Percentiles rank a stretch among this genome's conserved stretches.
These are phyloP conservation scores for Cyanodermella asteris DNA, from an alignment of 2,329 filamentous ascomycete genomes.

Conservation along the genomic window DNA sequence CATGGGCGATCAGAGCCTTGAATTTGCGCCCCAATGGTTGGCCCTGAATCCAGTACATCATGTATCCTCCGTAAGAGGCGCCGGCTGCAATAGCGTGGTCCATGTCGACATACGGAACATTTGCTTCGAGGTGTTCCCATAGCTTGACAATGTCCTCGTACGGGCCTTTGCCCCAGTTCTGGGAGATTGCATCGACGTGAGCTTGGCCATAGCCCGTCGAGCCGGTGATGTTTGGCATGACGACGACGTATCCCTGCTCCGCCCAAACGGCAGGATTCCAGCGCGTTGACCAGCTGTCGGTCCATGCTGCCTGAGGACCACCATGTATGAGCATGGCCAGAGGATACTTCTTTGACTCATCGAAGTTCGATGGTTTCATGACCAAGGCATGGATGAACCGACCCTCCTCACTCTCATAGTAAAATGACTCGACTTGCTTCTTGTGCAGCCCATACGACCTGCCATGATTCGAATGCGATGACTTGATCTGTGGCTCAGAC, in stretches of 20 bases:
- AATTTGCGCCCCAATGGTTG: constrained; percentile 26
- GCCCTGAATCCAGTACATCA: constrained; percentile 19
- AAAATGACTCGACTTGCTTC: constrained; percentile 4
- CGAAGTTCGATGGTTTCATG: constrained; percentile 25
- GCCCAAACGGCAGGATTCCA: constrained; percentile 29
- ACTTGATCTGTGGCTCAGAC: background rate
- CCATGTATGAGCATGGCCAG: constrained; percentile 32
- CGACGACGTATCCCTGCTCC: constrained; percentile 36
- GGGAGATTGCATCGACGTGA: constrained; percentile 28
- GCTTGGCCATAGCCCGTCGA: constrained; percentile 34
- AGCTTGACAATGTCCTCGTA: constrained; percentile 34
- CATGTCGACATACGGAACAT: constrained; percentile 31
- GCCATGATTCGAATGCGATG: constrained; percentile 3
- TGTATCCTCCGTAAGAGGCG: constrained; percentile 34
- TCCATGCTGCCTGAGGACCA: constrained; percentile 17
- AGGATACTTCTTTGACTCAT: constrained; percentile 26
- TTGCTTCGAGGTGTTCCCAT: constrained; percentile 26
- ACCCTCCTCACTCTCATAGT: constrained; percentile 2
- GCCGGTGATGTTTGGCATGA: constrained; percentile 37
- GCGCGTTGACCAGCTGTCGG: constrained; percentile 3
- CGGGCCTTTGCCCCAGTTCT: constrained; percentile 30
- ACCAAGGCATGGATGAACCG: constrained; percentile 14
- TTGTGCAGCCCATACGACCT: constrained; percentile 2
- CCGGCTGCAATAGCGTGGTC: constrained; percentile 30
- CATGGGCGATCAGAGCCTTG: constrained; percentile 33